phyloP scores from a whole-genome alignment of 2,329 filamentous ascomycete species.

The Sporothrix phasma region DNA sequence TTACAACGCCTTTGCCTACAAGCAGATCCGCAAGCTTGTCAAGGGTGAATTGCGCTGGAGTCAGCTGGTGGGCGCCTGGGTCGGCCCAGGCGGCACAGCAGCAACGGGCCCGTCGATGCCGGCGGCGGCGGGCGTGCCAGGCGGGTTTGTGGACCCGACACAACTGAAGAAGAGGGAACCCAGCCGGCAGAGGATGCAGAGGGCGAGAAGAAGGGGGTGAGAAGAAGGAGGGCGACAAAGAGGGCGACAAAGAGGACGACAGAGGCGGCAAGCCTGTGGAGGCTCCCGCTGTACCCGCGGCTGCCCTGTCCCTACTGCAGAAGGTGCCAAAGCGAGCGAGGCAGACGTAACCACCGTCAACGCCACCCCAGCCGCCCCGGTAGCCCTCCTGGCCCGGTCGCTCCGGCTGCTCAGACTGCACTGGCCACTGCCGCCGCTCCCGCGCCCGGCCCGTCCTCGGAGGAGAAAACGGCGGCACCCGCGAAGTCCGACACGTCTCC shows the following conservation, averaged over 20 bases:
- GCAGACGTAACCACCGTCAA: too few relatives aligned
- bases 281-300: neutral
- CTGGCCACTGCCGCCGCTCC: too few relatives aligned
- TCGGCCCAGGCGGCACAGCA: constrained; percentile 45
- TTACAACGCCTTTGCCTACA: constrained; percentile 68
- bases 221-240: neutral
- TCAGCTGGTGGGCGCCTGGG: constrained; percentile 68
- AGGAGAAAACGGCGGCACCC: too few relatives aligned
- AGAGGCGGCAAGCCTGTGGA: neutral
- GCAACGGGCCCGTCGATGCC: constrained; percentile 25
- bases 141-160: constrained; percentile 48
- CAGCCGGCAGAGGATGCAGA: constrained; percentile 9
- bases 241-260: neutral
- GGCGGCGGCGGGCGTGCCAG: constrained; percentile 69
- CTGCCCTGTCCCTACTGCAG: neutral
- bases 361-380: neutral
- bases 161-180: constrained; percentile 16
- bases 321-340: too few relatives aligned
- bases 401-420: neutral
- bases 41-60: constrained; percentile 76
- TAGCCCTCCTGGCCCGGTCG: neutral
- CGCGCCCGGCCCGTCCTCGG: too few relatives aligned
- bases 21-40: constrained; percentile 65
- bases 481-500: neutral
- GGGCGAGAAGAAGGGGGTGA: neutral